A percentile compares a stretch with the other conserved stretches of the same genome.
phyloP scores from a whole-genome alignment of 306 rosid species.

The Pueraria montana region DNA sequence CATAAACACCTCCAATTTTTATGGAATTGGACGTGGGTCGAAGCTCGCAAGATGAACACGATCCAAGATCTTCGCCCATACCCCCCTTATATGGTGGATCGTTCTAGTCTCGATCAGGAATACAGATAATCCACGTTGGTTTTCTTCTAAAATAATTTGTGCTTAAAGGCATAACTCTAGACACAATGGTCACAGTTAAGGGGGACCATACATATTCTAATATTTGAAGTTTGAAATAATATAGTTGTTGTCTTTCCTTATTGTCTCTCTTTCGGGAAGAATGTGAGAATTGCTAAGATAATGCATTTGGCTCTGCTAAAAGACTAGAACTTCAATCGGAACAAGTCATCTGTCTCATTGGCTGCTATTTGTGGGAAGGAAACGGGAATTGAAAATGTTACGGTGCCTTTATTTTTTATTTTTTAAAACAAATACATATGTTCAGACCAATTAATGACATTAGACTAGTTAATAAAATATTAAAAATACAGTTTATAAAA shows the following conservation, averaged over 20 bases:
- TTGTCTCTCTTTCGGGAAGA: not conserved
- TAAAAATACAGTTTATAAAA: too few relatives aligned
- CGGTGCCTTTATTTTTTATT: not conserved
- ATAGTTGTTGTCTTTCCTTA: too few relatives aligned
- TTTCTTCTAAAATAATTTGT: too few relatives aligned
- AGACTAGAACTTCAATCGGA: too few relatives aligned
- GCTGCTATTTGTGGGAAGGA: too few relatives aligned
- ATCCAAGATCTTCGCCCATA: not conserved
- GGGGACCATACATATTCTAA: not conserved
- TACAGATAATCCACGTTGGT: not conserved
- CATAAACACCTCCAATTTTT: too few relatives aligned
- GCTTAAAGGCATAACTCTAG: not conserved
- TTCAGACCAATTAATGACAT: too few relatives aligned
- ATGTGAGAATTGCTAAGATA: not conserved
- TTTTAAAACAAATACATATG: too few relatives aligned
- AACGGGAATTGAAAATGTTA: too few relatives aligned
- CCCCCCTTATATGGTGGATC: not conserved
- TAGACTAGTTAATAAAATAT: too few relatives aligned
- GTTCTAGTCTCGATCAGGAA: not conserved
- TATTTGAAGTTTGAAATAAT: not conserved
- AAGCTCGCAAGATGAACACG: not conserved
- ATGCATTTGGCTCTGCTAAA: too few relatives aligned
- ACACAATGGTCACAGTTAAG: not conserved
- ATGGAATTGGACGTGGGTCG: not conserved
- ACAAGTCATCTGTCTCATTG: too few relatives aligned